These are phyloP conservation scores for Exophiala bonariae DNA, from an alignment of 2,329 filamentous ascomycete genomes.

Conservation along the genomic window DNA sequence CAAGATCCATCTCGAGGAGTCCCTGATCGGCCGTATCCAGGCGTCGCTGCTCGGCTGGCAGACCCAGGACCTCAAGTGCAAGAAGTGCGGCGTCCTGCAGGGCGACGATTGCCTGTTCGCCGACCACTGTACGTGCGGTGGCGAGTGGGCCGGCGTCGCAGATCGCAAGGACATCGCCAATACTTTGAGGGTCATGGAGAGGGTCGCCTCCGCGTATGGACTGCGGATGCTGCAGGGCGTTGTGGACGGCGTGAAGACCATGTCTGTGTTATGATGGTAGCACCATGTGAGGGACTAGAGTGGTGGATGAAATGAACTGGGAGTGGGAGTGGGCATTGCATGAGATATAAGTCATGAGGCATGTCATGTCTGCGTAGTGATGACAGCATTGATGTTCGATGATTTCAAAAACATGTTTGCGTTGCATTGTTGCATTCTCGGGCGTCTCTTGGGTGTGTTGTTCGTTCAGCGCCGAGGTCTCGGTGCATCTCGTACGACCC, in stretches of 20 bases:
- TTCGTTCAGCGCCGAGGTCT: too few relatives aligned
- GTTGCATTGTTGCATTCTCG: too few relatives aligned
- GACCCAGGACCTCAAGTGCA: slow-evolving; percentile 87
- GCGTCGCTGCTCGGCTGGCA: slow-evolving; percentile 75
- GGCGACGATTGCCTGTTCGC: slow-evolving; percentile 78
- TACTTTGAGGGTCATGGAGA: slow-evolving; percentile 67
- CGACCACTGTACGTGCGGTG: slow-evolving; percentile 93
- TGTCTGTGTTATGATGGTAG: slow-evolving; percentile 34
- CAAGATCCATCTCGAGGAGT: slow-evolving; percentile 79
- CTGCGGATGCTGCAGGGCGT: slow-evolving; percentile 79
- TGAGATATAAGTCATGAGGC: too few relatives aligned
- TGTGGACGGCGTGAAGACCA: slow-evolving; percentile 62
- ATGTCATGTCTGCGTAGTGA: too few relatives aligned
- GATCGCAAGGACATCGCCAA: slow-evolving; percentile 65
- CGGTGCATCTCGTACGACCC: too few relatives aligned
- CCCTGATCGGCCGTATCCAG: slow-evolving; percentile 74
- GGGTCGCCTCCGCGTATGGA: slow-evolving; percentile 76
- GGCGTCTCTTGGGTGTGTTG: too few relatives aligned
- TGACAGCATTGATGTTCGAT: too few relatives aligned
- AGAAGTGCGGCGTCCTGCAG: slow-evolving; percentile 60
- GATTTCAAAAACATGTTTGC: too few relatives aligned
- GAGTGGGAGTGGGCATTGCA: too few relatives aligned
- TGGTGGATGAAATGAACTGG: too few relatives aligned
- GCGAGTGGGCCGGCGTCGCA: slow-evolving; percentile 75
- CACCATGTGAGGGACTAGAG: too few relatives aligned